Base-by-base conservation (phyloP, 108 stramenopile species). In the Fistulifera pelliculosa region DNA sequence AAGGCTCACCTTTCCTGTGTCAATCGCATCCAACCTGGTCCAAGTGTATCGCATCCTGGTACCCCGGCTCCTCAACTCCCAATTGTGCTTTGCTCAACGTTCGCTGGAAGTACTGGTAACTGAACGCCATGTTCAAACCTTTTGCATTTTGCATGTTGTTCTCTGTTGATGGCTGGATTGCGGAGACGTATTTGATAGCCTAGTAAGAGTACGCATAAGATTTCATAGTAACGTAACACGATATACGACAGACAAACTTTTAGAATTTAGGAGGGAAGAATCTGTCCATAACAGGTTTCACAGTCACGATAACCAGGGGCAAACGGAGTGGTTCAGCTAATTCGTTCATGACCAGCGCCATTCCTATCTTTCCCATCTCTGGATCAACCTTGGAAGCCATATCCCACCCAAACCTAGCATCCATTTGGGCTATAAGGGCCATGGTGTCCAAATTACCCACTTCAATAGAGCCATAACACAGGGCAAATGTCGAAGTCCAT, bases 251-350 rank as follows among this genome's bases (percentile, higher is more conserved):
- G n/a, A n/a, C n/a, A n/a, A n/a, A n/a, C n/a, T n/a, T 45, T 61
- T 45, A 78, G 38, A 72, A 81, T 31, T 68, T 75, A 6, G 66
- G 59, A 52, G 77, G 80, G 28, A 45, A 66, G 28, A 88, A 64
- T 18, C 60, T 40, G 47, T 93, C 78, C 28, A 93, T 75, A 27
- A 88, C 69, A 10, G 91, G 91, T 50, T 83, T 93, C 2, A 87
- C 76, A n/a, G 91, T 89, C 42, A 81, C 54, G 25, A 93, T 83
- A 0, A 93, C 91, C 40, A 93, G 52, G 0, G 87, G 87, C 41
- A 89, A 55, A 41, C 91, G 73, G 26, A 93, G 31, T 24, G 83
- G 82, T 57, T 93, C 91, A 60, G 88, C 52, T 45, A 83, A 64
- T 60, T 93, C 91, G 60, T 93, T 93, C 24, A 85, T 40, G 3